Evolutionary conservation across 1,284 basidiomycete genomes (phyloP).

Genomic region (Cryptococcus sp.): DNA sequence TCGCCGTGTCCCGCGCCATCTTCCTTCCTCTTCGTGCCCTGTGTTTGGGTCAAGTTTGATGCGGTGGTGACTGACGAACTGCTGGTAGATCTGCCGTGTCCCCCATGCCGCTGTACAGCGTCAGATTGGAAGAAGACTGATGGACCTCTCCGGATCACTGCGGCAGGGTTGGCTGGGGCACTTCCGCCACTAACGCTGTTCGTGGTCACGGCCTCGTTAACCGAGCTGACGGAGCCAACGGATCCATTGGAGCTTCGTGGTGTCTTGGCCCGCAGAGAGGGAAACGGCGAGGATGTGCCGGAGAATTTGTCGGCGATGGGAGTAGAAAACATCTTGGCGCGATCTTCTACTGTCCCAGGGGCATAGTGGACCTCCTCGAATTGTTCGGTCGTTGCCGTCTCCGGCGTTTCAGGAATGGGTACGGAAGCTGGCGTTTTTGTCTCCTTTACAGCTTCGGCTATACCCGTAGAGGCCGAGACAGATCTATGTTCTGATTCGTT

Average conservation of each 20-base stretch:
- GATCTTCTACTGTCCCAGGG: slow-evolving; percentile 39
- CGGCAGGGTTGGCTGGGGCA: slow-evolving; percentile 27
- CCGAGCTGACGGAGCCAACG: slow-evolving; percentile 1
- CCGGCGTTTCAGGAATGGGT: slow-evolving; percentile 5
- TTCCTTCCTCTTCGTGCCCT: slow-evolving; percentile 38
- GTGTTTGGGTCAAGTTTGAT: background rate
- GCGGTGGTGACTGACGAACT: slow-evolving; percentile 4
- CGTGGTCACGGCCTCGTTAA: slow-evolving; percentile 8
- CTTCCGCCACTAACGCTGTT: background rate
- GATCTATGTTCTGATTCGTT: background rate
- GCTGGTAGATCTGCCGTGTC: slow-evolving; percentile 16
- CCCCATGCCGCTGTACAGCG: slow-evolving; percentile 4
- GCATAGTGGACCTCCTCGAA: slow-evolving; percentile 36
- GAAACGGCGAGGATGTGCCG: slow-evolving; percentile 24
- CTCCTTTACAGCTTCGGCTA: no score
- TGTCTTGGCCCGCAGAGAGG: slow-evolving; percentile 18
- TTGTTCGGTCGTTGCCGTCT: slow-evolving; percentile 14
- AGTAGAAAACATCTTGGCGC: slow-evolving; percentile 35
- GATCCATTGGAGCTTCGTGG: slow-evolving; percentile 27
- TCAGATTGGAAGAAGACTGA: slow-evolving; percentile 45
- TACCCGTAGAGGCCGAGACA: background rate
- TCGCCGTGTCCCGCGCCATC: slow-evolving; percentile 13
- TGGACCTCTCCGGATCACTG: slow-evolving; percentile 33
- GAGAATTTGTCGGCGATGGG: slow-evolving; percentile 53
- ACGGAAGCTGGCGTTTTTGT: background rate